Percentiles rank a stretch among this genome's conserved stretches.
phyloP scores from a whole-genome alignment of 2,329 filamentous ascomycete genomes.

The Alternaria consortialis region DNA sequence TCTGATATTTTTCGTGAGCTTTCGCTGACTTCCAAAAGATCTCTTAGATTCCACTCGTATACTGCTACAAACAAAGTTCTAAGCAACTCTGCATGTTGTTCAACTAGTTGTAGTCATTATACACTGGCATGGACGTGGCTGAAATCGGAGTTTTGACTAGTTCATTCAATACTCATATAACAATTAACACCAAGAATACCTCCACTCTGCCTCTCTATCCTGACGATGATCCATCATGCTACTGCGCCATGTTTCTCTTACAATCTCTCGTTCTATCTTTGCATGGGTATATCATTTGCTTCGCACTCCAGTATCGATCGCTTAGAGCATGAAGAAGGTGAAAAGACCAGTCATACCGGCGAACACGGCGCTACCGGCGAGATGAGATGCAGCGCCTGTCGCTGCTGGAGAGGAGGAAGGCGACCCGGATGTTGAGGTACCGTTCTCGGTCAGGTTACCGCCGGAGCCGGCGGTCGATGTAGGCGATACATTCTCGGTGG shows the following conservation, averaged over 20 bases:
- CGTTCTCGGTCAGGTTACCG: slow-evolving; percentile 36
- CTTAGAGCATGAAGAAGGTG: slow-evolving; percentile 45
- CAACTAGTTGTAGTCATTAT: not conserved
- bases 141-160: slow-evolving; percentile 3
- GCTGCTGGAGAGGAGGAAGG: slow-evolving; percentile 18
- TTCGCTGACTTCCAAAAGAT: slow-evolving; percentile 6
- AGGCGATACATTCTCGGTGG: slow-evolving; percentile 34
- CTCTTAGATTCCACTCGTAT: slow-evolving; percentile 9
- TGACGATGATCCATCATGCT: slow-evolving; percentile 8
- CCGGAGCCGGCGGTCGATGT: slow-evolving; percentile 34
- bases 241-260: slow-evolving; percentile 1
- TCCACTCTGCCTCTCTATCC: not conserved
- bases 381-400: slow-evolving; percentile 39
- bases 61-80: not conserved
- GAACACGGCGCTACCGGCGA: slow-evolving; percentile 36
- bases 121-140: not conserved
- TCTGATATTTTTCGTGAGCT: not conserved
- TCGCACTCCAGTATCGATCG: slow-evolving; percentile 4
- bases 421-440: slow-evolving; percentile 21
- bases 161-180: slow-evolving; percentile 17
- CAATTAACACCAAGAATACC: slow-evolving; percentile 13
- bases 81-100: not conserved
- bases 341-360: slow-evolving; percentile 41
- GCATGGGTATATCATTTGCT: slow-evolving; percentile 25
- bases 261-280: not conserved